Base-by-base conservation (phyloP, 108 stramenopile genomes). In the Schizochytrium sp. region DNA sequence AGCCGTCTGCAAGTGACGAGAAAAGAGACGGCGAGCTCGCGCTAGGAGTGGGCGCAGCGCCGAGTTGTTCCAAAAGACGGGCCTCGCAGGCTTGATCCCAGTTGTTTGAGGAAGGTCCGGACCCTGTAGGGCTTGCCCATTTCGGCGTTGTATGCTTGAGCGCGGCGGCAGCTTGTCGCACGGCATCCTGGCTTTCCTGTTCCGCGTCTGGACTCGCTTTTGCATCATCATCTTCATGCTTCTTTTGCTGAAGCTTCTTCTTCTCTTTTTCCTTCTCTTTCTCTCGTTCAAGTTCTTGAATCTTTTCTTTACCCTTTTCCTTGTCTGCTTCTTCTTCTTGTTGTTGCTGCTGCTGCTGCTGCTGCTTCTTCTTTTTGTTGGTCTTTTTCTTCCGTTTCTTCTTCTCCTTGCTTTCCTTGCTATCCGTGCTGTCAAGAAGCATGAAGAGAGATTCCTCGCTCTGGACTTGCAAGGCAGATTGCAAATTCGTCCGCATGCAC, bases 401-500 rank as follows among this genome's bases (percentile, higher is more conserved):
- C 45, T 53, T 53, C 19, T 83, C 76, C 48, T 47, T 53, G 76
- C 48, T 12, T 12, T 83, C 76, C n/a, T 83, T 83, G n/a, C 19
- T 18, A 4, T 45, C 43, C 43, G 8, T 45, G 16, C 48, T 45
- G 43, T 53, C 45, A 43, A 83, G 76, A 3, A 53, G 48, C 76
- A 53, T 28, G 76, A 21, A 53, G 1, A 53, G 48, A 53, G 48
- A 25, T 18, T 83, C 51, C 28, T 53, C 76, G 51, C 48, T 53
- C 25, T 83, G 14, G 76, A 12, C 48, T 16, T 53, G 76, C 19
- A 83, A 45, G 19, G 51, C 51, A 25, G 76, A 45, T 53, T 83
- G 76, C 76, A 83, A 6, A 25, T 83, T 83, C 23, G 76, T 83
- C 48, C 76, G 45, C 76, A 83, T 53, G 76, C 76, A 83, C 45